Evolutionary conservation across 495 filamentous ascomycete species (phyloP), one percentile per base, ranked within the genome.

Genomic region (Penicillium steckii): DNA sequence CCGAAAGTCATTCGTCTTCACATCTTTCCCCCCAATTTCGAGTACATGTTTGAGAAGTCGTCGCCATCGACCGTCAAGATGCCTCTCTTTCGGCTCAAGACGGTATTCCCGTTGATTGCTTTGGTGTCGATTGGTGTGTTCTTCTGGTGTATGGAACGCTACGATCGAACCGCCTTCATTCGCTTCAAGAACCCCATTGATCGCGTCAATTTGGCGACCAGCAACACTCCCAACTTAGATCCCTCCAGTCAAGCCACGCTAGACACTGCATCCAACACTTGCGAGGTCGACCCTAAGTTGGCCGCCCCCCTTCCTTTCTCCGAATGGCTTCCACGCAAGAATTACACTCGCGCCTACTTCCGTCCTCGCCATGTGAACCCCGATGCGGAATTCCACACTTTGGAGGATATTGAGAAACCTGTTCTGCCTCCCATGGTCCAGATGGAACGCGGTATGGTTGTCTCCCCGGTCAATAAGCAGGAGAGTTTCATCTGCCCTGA

Each of bases 321-420:
- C 35, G 74, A 77, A 64, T 77, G 72, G 72, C 68, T 77, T 25
- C 59, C 62, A 13, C 72, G 72, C 66, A 77, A 77, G 68, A 77
- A 77, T 65, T 74, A 74, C 57, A 77, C 72, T 37, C 74, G 74
- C 40, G 65, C 71, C 59, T 77, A 75, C 55, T 67, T 77, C 61
- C 72, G 74, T 38, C 71, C 74, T 55, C 69, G 64, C 47, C 57
- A 68, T 44, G 66, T 74, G 43, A 65, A 53, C 52, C 57, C 72
- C 37, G 59, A 71, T 25, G 65, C 71, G 47, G 65, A 75, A 18
- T 77, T 77, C 60, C 62, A 60, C 56, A 68, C 72, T 7, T 44
- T 77, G 49, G 70, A 75, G 60, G 67, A 70, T 40, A 64, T 79
- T 44, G 58, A 71, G 15, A 61, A 60, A 41, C 67, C 73, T 12